These are phyloP conservation scores for Paecilomyces sp. DNA, from an alignment of 2,329 filamentous ascomycete species.

Conservation along the genomic window DNA sequence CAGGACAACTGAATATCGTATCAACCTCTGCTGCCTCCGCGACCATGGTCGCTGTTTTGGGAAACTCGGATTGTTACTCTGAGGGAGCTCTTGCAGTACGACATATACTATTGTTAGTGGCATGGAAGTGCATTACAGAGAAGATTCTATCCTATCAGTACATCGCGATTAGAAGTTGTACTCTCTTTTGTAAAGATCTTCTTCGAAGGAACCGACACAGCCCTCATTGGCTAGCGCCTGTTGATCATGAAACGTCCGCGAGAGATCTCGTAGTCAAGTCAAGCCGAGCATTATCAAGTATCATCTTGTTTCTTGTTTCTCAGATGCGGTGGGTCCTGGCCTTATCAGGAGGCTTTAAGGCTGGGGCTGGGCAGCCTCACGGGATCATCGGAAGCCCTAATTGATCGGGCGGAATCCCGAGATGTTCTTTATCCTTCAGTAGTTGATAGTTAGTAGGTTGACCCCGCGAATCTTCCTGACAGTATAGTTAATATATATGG, in stretches of 20 bases:
- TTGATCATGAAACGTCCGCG: not conserved
- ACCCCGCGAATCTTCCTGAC: not conserved
- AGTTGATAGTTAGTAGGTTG: not conserved
- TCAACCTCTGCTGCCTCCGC: not conserved
- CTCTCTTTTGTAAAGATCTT: not conserved
- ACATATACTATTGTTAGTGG: not conserved
- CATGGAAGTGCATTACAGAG: not conserved
- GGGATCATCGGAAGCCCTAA: not conserved
- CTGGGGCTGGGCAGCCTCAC: not conserved
- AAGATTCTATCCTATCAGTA: not conserved
- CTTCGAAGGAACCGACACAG: no score
- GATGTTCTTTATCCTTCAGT: not conserved
- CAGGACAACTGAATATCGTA: not conserved
- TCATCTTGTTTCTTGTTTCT: not conserved
- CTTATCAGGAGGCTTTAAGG: not conserved
- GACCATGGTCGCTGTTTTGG: not conserved
- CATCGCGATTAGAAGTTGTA: not conserved
- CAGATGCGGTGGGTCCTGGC: not conserved
- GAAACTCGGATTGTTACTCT: not conserved
- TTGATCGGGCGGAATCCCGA: not conserved
- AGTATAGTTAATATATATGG: not conserved
- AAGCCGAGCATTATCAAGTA: not conserved
- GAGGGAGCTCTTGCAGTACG: not conserved
- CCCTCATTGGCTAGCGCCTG: no score
- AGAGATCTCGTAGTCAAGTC: not conserved